Evolutionary conservation across 1,284 basidiomycete species (phyloP).

Genomic region (Takashimella tepidaria): DNA sequence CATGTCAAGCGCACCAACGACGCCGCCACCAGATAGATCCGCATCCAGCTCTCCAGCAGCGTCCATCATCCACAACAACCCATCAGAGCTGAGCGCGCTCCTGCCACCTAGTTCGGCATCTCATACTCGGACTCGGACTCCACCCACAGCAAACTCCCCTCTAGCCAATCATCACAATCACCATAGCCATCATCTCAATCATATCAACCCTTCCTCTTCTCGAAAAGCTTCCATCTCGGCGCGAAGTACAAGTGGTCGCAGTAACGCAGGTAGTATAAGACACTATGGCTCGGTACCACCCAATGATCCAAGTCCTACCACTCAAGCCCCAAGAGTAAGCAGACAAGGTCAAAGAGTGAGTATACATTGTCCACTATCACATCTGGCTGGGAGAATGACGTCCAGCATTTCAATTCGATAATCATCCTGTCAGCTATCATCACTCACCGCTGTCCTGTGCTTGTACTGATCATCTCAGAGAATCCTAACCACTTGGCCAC

Average conservation of each 20-base stretch:
- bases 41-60: slow-evolving; percentile 10
- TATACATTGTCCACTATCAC: not conserved
- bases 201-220: not conserved
- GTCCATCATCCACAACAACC: slow-evolving; percentile 6
- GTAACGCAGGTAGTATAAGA: slow-evolving; percentile 26
- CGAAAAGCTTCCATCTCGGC: slow-evolving; percentile 25
- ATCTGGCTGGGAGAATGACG: no score
- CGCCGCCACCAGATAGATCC: not conserved
- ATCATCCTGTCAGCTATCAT: not conserved
- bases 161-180: not conserved
- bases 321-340: slow-evolving; percentile 32
- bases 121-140: slow-evolving; percentile 5
- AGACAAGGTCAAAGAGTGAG: slow-evolving; percentile 35
- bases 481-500: slow-evolving; percentile 33
- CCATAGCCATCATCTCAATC: slow-evolving; percentile 9
- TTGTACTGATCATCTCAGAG: slow-evolving; percentile 23
- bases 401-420: no score
- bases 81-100: slow-evolving; percentile 29
- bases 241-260: slow-evolving; percentile 23
- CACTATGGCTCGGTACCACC: slow-evolving; percentile 23
- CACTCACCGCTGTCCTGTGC: no score
- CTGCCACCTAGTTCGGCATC: slow-evolving; percentile 21
- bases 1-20: not conserved
- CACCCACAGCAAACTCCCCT: slow-evolving; percentile 4
- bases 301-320: slow-evolving; percentile 22